Evolutionary conservation across 2,329 filamentous ascomycete species (phyloP).

Genomic region (Canariomyces notabilis): DNA sequence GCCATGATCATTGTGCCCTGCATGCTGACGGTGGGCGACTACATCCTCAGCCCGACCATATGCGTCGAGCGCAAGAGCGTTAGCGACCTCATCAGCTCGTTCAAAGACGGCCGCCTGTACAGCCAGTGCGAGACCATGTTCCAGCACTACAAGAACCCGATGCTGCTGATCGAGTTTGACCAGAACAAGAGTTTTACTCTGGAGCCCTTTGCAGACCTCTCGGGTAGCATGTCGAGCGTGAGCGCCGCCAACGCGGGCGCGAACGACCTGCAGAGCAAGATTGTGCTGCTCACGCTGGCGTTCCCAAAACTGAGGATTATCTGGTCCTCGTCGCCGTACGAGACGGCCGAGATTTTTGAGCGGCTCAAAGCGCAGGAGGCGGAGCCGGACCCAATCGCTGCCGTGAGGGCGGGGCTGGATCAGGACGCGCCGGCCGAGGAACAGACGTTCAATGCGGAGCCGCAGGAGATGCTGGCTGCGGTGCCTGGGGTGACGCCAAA

Average conservation of each 20-base stretch:
- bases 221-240: slow-evolving; percentile 57
- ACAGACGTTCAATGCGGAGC: slow-evolving; percentile 74
- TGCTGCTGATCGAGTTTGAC: slow-evolving; percentile 96
- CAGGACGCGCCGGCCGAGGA: slow-evolving; percentile 44
- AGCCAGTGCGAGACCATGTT: slow-evolving; percentile 93
- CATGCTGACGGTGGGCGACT: slow-evolving; percentile 94
- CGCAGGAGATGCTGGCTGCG: slow-evolving; percentile 82
- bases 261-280: slow-evolving; percentile 81
- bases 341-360: slow-evolving; percentile 96
- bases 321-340: slow-evolving; percentile 89
- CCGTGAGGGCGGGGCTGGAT: slow-evolving; percentile 71
- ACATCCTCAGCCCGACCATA: slow-evolving; percentile 84
- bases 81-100: slow-evolving; percentile 83
- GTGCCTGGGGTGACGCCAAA: slow-evolving; percentile 81
- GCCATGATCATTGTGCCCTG: slow-evolving; percentile 87
- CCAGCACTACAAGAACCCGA: slow-evolving; percentile 79
- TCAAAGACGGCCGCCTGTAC: slow-evolving; percentile 87
- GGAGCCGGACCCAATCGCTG: slow-evolving; percentile 85
- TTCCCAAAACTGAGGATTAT: slow-evolving; percentile 88
- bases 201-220: slow-evolving; percentile 68
- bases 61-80: slow-evolving; percentile 94
- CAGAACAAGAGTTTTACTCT: slow-evolving; percentile 96
- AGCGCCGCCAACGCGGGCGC: slow-evolving; percentile 48
- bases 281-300: slow-evolving; percentile 86
- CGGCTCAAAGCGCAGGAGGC: slow-evolving; percentile 83